phyloP scores from a whole-genome alignment of 768 basidiomycete species.

The Sistotremastrum niveocremeum region DNA sequence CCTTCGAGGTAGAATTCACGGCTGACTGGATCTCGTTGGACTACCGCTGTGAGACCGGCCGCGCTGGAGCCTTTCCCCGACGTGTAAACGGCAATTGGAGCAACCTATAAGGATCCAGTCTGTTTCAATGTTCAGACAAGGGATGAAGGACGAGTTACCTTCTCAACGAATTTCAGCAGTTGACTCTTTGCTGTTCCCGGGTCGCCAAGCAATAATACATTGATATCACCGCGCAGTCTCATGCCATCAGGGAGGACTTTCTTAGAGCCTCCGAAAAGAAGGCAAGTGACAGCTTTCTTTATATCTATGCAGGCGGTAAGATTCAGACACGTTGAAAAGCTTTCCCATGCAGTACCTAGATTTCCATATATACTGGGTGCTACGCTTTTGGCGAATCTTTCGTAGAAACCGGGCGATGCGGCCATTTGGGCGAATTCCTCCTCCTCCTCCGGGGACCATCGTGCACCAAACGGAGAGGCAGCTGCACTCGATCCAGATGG shows the following conservation, averaged over 20 bases:
- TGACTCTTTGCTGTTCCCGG: constrained; percentile 99
- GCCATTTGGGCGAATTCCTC: constrained; percentile 93
- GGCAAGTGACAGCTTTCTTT: constrained; percentile 91
- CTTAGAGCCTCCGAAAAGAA: constrained; percentile 96
- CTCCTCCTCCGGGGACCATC: constrained; percentile 91
- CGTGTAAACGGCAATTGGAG: constrained; percentile 96
- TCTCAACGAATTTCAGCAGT: constrained; percentile 96
- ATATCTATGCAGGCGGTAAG: constrained; percentile 51
- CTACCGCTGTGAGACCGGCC: constrained; percentile 94
- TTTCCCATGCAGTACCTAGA: constrained; percentile 40
- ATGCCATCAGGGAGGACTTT: constrained; percentile 96
- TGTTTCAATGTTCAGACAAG: not conserved
- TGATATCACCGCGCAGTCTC: constrained; percentile 94
- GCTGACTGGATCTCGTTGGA: constrained; percentile 90
- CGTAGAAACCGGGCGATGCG: constrained; percentile 79
- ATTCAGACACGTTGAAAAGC: not conserved
- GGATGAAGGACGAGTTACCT: constrained; percentile 28
- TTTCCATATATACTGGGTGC: constrained; percentile 96
- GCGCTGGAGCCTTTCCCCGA: constrained; percentile 98
- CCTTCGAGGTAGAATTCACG: constrained; percentile 98
- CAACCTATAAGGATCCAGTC: constrained; percentile 41
- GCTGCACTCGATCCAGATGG: constrained; percentile 56
- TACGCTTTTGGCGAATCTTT: constrained; percentile 85
- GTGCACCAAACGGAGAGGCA: constrained; percentile 67
- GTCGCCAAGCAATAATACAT: constrained; percentile 90